Percentiles rank a stretch among this genome's conserved stretches.
These are phyloP conservation scores for Tremellales sp. DNA, from an alignment of 1,284 basidiomycete species.

Conservation along the genomic window DNA sequence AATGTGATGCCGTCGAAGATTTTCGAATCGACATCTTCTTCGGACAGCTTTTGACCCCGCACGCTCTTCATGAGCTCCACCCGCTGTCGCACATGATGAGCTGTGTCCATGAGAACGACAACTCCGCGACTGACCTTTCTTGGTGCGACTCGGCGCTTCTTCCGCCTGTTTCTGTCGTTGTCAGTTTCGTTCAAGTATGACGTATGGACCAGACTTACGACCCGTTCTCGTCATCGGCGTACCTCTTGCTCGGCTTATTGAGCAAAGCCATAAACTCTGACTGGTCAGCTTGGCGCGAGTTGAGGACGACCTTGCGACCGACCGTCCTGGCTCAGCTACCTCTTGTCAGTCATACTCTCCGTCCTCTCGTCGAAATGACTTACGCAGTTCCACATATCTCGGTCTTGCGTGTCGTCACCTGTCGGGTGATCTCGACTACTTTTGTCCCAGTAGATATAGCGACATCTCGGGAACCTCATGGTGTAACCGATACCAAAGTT, in stretches of 20 bases:
- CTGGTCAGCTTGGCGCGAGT: neutral
- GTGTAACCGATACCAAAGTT: conserved; percentile 40
- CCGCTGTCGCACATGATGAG: conserved; percentile 41
- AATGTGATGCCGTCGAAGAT: conserved; percentile 73
- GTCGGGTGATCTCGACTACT: conserved; percentile 30
- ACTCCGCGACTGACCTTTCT: conserved; percentile 13
- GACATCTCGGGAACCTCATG: conserved; percentile 80
- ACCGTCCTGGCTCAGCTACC: conserved; percentile 36
- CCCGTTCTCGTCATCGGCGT: conserved; percentile 37
- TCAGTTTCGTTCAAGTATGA: neutral
- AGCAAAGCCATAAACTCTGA: conserved; percentile 35
- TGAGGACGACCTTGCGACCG: neutral
- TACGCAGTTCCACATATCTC: conserved; percentile 47
- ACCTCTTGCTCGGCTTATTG: conserved; percentile 34
- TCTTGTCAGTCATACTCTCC: neutral
- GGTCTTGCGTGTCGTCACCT: conserved; percentile 32
- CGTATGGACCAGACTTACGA: conserved; percentile 22
- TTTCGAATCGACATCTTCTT: conserved; percentile 58
- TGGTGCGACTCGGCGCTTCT: conserved; percentile 23
- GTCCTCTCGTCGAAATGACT: conserved; percentile 6
- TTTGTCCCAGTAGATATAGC: conserved; percentile 59
- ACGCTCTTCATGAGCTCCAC: conserved; percentile 62
- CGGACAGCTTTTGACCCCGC: conserved; percentile 59
- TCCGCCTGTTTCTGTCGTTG: conserved; percentile 7
- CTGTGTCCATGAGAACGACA: neutral